Conservation (phyloP, 2,329 filamentous ascomycete genomes). For the Cladophialophora exuberans region DNA sequence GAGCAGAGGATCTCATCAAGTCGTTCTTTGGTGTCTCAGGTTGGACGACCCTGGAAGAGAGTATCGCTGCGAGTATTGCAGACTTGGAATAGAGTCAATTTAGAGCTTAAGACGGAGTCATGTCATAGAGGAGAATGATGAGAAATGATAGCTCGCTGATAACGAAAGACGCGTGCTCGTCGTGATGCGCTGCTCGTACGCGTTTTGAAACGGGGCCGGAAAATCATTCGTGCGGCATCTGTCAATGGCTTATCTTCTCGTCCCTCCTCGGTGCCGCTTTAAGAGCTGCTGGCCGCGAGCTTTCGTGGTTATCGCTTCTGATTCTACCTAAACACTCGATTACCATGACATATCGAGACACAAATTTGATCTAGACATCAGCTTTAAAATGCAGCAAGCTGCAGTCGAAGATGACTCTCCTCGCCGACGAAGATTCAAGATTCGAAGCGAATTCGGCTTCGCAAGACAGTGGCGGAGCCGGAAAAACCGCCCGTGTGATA, state of each 20-base stretch:
- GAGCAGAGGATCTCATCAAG: constrained; percentile 20
- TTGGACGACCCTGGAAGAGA: constrained; percentile 21
- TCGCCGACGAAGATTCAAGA: constrained; percentile 23
- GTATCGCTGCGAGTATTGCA: constrained; percentile 3
- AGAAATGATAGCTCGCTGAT: neutral
- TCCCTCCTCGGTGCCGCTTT: no score
- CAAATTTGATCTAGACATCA: neutral
- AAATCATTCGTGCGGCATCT: no score
- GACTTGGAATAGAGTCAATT: constrained; percentile 9
- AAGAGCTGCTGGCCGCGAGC: no score
- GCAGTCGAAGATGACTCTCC: constrained; percentile 1
- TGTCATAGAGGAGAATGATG: neutral
- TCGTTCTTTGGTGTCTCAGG: constrained; percentile 22
- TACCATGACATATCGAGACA: no score
- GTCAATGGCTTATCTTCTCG: no score
- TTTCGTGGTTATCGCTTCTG: no score
- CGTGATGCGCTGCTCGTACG: no score
- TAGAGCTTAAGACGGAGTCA: no score
- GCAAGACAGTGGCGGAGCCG: constrained; percentile 41
- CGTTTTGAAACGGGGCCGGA: no score
- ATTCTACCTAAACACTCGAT: no score
- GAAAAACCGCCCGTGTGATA: constrained; percentile 53
- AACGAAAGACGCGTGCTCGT: neutral
- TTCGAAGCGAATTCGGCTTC: constrained; percentile 25
- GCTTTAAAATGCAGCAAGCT: constrained; percentile 11